Base-by-base conservation (phyloP, 2,329 filamentous ascomycete genomes). In the Immersiporthe knoxdaviesiana region DNA sequence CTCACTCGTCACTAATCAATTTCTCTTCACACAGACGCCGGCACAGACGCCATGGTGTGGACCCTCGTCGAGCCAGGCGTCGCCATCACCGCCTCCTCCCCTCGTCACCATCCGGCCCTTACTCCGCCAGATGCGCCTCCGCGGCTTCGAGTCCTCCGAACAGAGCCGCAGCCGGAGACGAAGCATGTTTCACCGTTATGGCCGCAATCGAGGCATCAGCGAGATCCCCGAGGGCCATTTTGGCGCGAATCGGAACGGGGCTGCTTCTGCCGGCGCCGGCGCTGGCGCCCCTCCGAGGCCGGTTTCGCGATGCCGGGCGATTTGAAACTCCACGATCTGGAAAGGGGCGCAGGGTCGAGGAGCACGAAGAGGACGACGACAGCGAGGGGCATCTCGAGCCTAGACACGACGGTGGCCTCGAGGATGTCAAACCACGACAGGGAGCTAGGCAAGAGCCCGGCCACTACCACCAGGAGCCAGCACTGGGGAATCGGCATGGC, bases 21-120 rank as follows among this genome's bases (percentile, higher is more conserved):
- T n/a, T n/a, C 47, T 4, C 47, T 47, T 56, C 11, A 24, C 24
- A 12, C 27, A 86, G 84, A 80, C 74, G 79, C 80, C 65, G 83
- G 81, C 30, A 87, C 84, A 4, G 79, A 85, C 70, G 81, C 84
- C 47, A 84, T 85, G 81, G 79, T 87, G 8, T 88, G 85, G 85
- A 87, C 84, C 12, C 77, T 87, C n/a, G 78, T 87, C 66, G 85
- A 88, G 73, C 85, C 85, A 1, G 85, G 84, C 7, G 81, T 87
- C 30, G 85, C 85, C 69, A 88, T 87, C 60, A 75, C 84, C 35
- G 85, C 85, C 16, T 82, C 85, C 1, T 86, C 84, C n/a, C 70
- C 78, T 87, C 14, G 84, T 84, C 30, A 88, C 85, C 6, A 84
- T 87, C 41, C 83, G 85, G 2, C 85, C 85, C 4, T 79, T 88